Conservation (phyloP, 2,329 filamentous ascomycete species). For the Diplodia mutila region DNA sequence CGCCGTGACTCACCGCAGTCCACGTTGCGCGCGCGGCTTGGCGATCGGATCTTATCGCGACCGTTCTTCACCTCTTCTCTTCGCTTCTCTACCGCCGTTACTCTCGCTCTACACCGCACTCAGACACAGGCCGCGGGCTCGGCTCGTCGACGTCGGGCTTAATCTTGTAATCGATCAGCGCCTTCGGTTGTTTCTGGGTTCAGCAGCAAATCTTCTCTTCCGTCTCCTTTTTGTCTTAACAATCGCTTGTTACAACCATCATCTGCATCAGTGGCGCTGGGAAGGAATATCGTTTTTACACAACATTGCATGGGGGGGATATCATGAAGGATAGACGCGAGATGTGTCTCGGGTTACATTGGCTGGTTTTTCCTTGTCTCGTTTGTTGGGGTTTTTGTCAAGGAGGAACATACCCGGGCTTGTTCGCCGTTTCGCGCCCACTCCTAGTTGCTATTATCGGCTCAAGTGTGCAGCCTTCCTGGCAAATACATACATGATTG, state of each 20-base stretch:
- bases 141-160: conserved; percentile 16
- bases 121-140: conserved; percentile 22
- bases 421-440: conserved; percentile 15
- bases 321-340: conserved; percentile 23
- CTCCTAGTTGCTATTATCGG: conserved; percentile 24
- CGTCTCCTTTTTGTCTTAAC: conserved; percentile 22
- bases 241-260: conserved; percentile 18
- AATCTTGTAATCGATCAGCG: conserved; percentile 24
- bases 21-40: conserved; percentile 14
- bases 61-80: conserved; percentile 18
- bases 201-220: conserved; percentile 3
- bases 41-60: conserved; percentile 24
- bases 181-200: conserved; percentile 24
- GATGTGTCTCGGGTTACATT: conserved; percentile 15
- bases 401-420: conserved; percentile 27
- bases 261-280: conserved; percentile 26
- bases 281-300: conserved; percentile 2
- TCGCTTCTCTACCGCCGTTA: background rate
- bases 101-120: conserved; percentile 22
- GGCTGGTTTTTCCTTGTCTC: conserved; percentile 15
- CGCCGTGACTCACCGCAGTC: conserved; percentile 15
- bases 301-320: conserved; percentile 16
- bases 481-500: conserved; percentile 1
- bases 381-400: conserved; percentile 12
- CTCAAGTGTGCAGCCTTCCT: conserved; percentile 12